These are phyloP conservation scores for Pythium volutum DNA, from an alignment of 352 stramenopile genomes.

Conservation along the genomic window DNA sequence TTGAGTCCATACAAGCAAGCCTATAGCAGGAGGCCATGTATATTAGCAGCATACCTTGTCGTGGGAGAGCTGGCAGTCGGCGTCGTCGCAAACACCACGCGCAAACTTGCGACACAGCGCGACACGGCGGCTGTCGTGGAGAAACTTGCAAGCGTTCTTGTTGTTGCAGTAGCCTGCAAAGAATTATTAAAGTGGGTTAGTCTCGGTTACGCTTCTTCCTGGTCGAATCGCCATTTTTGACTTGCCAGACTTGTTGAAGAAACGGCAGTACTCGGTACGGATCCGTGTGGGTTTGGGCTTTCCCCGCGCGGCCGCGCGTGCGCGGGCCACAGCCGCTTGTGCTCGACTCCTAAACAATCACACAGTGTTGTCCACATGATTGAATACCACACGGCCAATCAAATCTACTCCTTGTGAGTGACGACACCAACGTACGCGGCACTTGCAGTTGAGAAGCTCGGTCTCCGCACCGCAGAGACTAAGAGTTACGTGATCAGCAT, in stretches of 20 bases:
- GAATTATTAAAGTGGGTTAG: neutral
- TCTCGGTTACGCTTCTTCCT: neutral
- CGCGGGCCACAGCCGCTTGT: slow-evolving; percentile 48
- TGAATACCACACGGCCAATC: neutral
- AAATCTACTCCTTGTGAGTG: neutral
- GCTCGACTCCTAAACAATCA: slow-evolving; percentile 32
- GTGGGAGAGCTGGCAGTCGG: slow-evolving; percentile 65
- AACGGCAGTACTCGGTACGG: slow-evolving; percentile 76
- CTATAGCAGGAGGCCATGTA: neutral
- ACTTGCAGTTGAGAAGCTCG: slow-evolving; percentile 2
- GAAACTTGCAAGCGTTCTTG: slow-evolving; percentile 73
- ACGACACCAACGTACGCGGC: slow-evolving; percentile 4
- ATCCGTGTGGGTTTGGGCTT: slow-evolving; percentile 31
- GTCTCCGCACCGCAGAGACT: neutral
- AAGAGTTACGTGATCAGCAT: neutral
- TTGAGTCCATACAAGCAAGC: neutral
- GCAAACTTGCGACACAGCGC: slow-evolving; percentile 80
- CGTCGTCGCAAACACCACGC: slow-evolving; percentile 56
- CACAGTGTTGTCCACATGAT: neutral
- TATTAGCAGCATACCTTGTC: slow-evolving; percentile 49
- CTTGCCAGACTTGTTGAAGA: slow-evolving; percentile 84
- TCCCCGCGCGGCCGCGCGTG: slow-evolving; percentile 35
- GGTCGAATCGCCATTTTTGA: neutral
- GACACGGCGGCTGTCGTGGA: slow-evolving; percentile 81
- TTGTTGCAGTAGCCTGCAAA: slow-evolving; percentile 77